These are phyloP conservation scores for Backusella australiensis DNA, from an alignment of 192 early-diverging fungal genomes.

Conservation along the genomic window DNA sequence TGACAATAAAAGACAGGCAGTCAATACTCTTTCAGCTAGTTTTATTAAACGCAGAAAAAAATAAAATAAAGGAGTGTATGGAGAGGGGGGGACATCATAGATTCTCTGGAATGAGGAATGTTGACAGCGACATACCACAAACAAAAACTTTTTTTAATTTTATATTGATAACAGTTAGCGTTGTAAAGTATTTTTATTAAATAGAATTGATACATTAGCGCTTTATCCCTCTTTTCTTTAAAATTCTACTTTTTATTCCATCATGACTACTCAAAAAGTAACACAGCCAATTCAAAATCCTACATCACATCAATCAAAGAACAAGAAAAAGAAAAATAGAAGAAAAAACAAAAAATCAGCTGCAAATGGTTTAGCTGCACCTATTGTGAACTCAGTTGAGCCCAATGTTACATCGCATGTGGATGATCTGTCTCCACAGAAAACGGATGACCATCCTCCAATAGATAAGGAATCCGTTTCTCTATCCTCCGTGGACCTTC, in stretches of 20 bases:
- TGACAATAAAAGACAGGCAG: not conserved
- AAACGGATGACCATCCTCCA: not conserved
- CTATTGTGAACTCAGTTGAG: not conserved
- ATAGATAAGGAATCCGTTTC: not conserved
- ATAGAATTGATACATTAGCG: not conserved
- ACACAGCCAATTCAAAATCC: not conserved
- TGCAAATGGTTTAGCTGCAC: not conserved
- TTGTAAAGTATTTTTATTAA: not conserved
- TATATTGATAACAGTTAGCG: not conserved
- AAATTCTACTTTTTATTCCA: not conserved
- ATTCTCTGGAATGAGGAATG: conserved; percentile 6
- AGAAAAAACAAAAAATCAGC: conserved; percentile 6
- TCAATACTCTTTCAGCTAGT: not conserved
- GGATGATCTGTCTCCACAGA: not conserved
- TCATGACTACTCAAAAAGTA: not conserved
- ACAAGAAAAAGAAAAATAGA: not conserved
- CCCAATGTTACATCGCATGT: conserved; percentile 2
- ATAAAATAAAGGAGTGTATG: not conserved
- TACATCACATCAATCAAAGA: not conserved
- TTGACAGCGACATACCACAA: conserved; percentile 8
- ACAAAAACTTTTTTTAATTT: not conserved
- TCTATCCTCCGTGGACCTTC: not conserved
- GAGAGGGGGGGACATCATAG: not conserved
- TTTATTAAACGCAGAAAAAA: conserved; percentile 7
- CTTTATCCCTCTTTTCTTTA: not conserved